Base-by-base conservation (phyloP, 2,329 filamentous ascomycete genomes). In the Epichloe uncinata region DNA sequence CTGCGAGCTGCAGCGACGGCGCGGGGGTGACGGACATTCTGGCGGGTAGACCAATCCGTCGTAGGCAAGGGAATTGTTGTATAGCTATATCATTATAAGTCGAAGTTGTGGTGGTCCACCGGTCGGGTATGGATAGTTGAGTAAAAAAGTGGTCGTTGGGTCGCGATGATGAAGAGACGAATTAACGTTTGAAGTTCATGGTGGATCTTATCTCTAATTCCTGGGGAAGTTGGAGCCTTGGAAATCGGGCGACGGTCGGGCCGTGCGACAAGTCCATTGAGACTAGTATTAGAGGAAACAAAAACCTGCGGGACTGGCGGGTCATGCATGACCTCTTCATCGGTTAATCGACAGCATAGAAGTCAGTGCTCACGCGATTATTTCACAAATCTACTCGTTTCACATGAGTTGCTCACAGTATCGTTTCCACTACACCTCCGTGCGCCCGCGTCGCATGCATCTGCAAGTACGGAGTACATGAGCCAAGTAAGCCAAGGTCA, bases 1-100 rank as follows among this genome's bases (percentile, higher is more conserved):
- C 90, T 64, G 91, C 86, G 52, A 82, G 77, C 55, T 78, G 74
- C 53, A 79, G 72, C 54, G 77, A 75, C 52, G 73, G 73, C 55
- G 64, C 56, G 36, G 67, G 62, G 57, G 63, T 67, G 64, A 65
- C 66, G 60, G 73, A 72, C 73, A 76, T 75, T 50, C 54, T 67
- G 63, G 62, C 54, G 55, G 55, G 47, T 52, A 52, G 55, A 48
- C 53, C 56, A 50, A 57, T 61, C 60, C 60, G 62, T 60, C 57
- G 57, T 13, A 30, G 22, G 50, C 22, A 48, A 37, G 18, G 33
- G 9, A 11, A 16, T 2, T 35, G 5, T 50, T 6, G 38, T 16
- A 36, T 43, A 18, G 40, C 46, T 56, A 53, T 51, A 50, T 50
- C 55, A 57, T 57, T 37, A 43, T 57, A 50, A 16, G 34, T 18